phyloP scores from a whole-genome alignment of 441 rosid species.

The Adansonia rubrostipa region DNA sequence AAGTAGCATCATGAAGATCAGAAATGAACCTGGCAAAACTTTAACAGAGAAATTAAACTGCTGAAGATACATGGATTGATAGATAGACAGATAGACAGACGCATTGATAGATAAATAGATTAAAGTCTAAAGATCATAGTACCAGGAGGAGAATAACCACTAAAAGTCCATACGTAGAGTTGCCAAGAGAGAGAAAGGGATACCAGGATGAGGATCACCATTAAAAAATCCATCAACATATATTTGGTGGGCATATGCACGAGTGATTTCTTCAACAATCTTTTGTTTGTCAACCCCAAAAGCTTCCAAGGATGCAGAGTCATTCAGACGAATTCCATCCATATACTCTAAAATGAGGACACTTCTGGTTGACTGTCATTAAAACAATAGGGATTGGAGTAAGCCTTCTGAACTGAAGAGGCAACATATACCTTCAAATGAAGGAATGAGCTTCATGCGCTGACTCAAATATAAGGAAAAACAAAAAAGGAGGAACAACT shows the following conservation, averaged over 20 bases:
- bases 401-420: slow-evolving; percentile 23
- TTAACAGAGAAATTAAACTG: background rate
- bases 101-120: background rate
- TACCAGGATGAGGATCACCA: slow-evolving; percentile 99
- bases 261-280: slow-evolving; percentile 92
- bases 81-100: background rate
- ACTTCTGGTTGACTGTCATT: slow-evolving; percentile 78
- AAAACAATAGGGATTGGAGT: slow-evolving; percentile 28
- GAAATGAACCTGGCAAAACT: background rate
- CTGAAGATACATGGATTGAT: background rate
- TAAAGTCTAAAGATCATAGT: background rate
- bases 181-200: background rate
- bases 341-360: slow-evolving; percentile 91
- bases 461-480: slow-evolving; percentile 19
- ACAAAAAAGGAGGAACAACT: background rate
- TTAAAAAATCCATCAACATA: slow-evolving; percentile 96
- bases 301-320: slow-evolving; percentile 70
- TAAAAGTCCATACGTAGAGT: slow-evolving; percentile 13
- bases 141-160: slow-evolving; percentile 1
- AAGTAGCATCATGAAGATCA: slow-evolving; percentile 7
- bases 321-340: slow-evolving; percentile 97
- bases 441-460: slow-evolving; percentile 14
- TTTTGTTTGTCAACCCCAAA: slow-evolving; percentile 81
- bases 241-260: slow-evolving; percentile 98
- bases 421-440: slow-evolving; percentile 10